Base-by-base conservation (phyloP, 192 early-diverging fungal genomes). In the Entrophospora sp. region DNA sequence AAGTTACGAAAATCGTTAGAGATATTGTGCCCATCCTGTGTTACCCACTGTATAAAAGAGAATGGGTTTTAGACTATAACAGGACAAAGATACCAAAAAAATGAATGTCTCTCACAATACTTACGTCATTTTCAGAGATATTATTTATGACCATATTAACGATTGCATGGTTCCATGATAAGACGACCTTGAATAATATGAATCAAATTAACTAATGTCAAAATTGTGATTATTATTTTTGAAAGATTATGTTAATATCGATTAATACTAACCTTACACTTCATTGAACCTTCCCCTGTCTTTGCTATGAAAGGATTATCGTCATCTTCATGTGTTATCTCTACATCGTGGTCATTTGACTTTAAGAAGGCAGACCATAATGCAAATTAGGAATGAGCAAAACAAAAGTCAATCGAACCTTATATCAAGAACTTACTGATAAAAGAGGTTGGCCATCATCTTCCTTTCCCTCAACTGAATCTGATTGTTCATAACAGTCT, bases 231-330 rank as follows among this genome's bases (percentile, higher is more conserved):
- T 27, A 24, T 61, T 38, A 14, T 16, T 61, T 61, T 61, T 30
- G 0, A 56, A 34, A 56, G 32, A 56, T 36, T n/a, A 56, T 56
- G 24, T 61, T 61, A 60, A 24, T 24, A 60, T 42, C 37, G 2
- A 60, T 43, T 60, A 61, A 61, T 2, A 43, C 12, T 61, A 43
- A 61, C 36, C 38, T 61, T 61, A 43, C 42, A 61, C 42, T 60
- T 60, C 24, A 12, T 42, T 60, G 37, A 60, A 42, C 27, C 22
- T 43, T 60, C 40, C 1, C 38, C 36, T 60, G 58, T 42, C 20
- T 43, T 4, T 43, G 36, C 37, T 60, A 43, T 18, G 24, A 60
- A 60, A 40, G 37, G 58, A 43, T 60, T 60, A 60, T 53, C n/a
- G 25, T 53, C 51, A 6, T n/a, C 51, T 10, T 53, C 27, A 53